Evolutionary conservation across 2,329 filamentous ascomycete genomes (phyloP).

Genomic region (Domatiomyces globalis): DNA sequence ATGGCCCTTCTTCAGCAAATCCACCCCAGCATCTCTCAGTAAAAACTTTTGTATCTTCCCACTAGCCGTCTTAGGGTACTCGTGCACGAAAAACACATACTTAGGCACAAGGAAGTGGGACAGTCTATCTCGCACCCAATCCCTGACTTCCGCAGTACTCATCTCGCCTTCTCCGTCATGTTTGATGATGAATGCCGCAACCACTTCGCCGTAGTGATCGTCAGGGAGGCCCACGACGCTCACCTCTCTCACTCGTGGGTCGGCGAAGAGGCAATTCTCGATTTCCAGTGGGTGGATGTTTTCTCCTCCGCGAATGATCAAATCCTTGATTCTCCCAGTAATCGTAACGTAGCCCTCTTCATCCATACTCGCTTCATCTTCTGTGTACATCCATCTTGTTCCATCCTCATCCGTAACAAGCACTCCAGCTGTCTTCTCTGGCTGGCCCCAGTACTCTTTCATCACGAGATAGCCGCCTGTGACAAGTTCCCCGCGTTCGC

Average conservation of each 20-base stretch:
- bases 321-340: constrained; percentile 53
- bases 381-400: constrained; percentile 74
- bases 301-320: constrained; percentile 89
- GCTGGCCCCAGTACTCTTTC: constrained; percentile 79
- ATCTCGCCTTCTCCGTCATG: constrained; percentile 39
- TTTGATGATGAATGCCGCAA: constrained; percentile 66
- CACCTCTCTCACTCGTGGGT: constrained; percentile 56
- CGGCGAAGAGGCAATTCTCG: constrained; percentile 70
- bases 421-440: constrained; percentile 53
- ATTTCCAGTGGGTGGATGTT: constrained; percentile 92
- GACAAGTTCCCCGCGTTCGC: constrained; percentile 64
- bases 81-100: constrained; percentile 71
- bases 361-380: constrained; percentile 79
- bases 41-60: constrained; percentile 78
- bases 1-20: constrained; percentile 38
- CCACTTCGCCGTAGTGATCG: constrained; percentile 68
- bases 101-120: constrained; percentile 69
- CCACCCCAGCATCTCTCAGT: constrained; percentile 52
- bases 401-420: constrained; percentile 32
- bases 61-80: constrained; percentile 89
- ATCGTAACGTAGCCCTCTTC: constrained; percentile 66
- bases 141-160: constrained; percentile 45
- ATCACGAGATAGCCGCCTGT: constrained; percentile 77
- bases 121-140: constrained; percentile 58
- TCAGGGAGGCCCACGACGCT: constrained; percentile 77